Percentiles rank a stretch among this genome's conserved stretches.
Evolutionary conservation across 495 filamentous ascomycete species (phyloP).

Genomic region (Trichoderma gamsii): DNA sequence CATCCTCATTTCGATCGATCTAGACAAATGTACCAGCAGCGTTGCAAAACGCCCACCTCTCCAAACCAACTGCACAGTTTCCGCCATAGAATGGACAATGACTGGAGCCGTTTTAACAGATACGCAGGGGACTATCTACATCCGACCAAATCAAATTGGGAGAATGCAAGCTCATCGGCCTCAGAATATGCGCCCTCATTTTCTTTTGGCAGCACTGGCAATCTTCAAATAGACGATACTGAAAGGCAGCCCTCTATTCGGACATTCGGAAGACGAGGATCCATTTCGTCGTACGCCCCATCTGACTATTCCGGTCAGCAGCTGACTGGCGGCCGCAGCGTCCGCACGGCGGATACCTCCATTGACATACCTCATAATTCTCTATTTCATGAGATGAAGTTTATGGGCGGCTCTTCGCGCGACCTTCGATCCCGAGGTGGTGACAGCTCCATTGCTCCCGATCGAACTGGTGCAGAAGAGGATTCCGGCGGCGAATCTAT

Average conservation of each 20-base stretch:
- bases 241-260: background rate
- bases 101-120: conserved; percentile 2
- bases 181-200: background rate
- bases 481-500: background rate
- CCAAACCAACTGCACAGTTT: conserved; percentile 5
- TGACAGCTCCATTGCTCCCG: background rate
- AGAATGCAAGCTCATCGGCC: background rate
- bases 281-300: background rate
- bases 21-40: background rate
- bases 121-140: conserved; percentile 1
- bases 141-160: background rate
- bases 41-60: background rate
- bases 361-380: background rate
- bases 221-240: background rate
- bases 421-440: background rate
- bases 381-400: background rate
- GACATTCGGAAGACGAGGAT: background rate
- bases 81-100: background rate
- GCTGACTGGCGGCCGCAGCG: background rate
- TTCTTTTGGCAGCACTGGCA: background rate
- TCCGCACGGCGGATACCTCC: background rate
- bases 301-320: background rate
- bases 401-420: background rate
- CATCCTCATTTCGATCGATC: background rate
- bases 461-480: background rate